These are phyloP conservation scores for Dillenia turbinata DNA, from an alignment of 164 flowering plant genomes.

Conservation along the genomic window DNA sequence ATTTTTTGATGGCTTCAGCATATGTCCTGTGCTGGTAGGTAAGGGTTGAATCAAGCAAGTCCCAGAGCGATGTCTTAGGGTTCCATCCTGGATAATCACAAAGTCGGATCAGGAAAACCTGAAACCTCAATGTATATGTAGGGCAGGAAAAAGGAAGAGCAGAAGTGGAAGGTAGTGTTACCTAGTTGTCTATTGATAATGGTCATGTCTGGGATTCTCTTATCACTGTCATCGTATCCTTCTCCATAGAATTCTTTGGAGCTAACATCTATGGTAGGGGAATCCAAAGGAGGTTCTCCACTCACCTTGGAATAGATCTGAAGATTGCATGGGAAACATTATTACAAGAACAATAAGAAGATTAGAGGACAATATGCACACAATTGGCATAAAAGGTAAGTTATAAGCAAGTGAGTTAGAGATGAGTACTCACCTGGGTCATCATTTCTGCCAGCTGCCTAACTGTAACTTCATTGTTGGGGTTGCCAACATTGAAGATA, in stretches of 20 bases:
- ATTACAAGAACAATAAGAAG: background rate
- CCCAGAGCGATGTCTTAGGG: slow-evolving; percentile 97
- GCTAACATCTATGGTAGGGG: slow-evolving; percentile 83
- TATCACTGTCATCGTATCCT: slow-evolving; percentile 98
- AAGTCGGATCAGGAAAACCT: background rate
- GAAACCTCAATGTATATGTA: background rate
- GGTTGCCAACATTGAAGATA: slow-evolving; percentile 89
- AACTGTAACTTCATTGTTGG: slow-evolving; percentile 91
- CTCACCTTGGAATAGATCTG: slow-evolving; percentile 89
- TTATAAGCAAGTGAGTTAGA: background rate
- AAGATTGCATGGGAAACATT: background rate
- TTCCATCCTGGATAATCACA: slow-evolving; percentile 64
- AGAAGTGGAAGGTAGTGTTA: slow-evolving; percentile 16
- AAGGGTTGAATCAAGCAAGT: slow-evolving; percentile 89
- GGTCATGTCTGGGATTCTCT: slow-evolving; percentile 95
- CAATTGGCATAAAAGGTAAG: no score
- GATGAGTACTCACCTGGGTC: slow-evolving; percentile 49
- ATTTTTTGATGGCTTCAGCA: slow-evolving; percentile 79
- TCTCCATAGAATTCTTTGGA: slow-evolving; percentile 96
- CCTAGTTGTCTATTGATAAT: slow-evolving; percentile 90
- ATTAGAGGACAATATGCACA: no score
- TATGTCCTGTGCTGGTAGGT: slow-evolving; percentile 97
- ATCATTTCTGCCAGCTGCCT: slow-evolving; percentile 94
- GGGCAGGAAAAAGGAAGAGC: background rate
- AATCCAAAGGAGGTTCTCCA: slow-evolving; percentile 62